Evolutionary conservation across 257 asterid genomes (phyloP), one percentile per base, ranked within the genome.

Genomic region (Scutellaria barbata): DNA sequence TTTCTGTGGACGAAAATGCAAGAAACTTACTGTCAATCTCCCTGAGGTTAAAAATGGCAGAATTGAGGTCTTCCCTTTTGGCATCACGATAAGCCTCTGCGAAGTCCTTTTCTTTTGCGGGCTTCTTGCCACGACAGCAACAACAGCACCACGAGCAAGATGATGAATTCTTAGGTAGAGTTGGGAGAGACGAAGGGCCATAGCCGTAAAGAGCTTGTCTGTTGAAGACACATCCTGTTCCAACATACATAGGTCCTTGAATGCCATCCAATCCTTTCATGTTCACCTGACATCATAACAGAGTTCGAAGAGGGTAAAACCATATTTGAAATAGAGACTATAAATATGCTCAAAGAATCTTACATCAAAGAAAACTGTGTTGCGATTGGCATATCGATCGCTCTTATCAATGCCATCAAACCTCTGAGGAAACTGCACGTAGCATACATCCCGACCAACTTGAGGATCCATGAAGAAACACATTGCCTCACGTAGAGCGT

Each of bases 351-450:
- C 2, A 4, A 54, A 54, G 55, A 65, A 56, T 73, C 87, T 92
- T 85, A 92, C 99, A 69, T 95, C 99, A 59, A 95, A 95, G 96
- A 95, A 95, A 57, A 95, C 99, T 39, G 87, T 85, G 85, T 95
- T 95, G 17, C 99, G 92, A 60, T 95, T 95, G 85, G 99, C 99
- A 78, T 95, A 95, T 75, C 99, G 81, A 68, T 95, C 99, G 41
- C 96, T 95, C 82, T 80, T 92, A 73, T 95, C 99, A 48, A 95
- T 95, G 64, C 99, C 99, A 77, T 95, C 99, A 55, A 95, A 95
- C 71, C 99, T 89, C 85, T 95, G 99, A n/a, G 98, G 99, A 71
- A 95, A 95, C 87, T 95, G 99, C 79, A 95, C 97, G 56, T 92
- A 95, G 42, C 99, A 92, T 16, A 92, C 89, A 12, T 92, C 91